Evolutionary conservation across 164 flowering plant genomes (phyloP).

Genomic region (Umbellularia californica): DNA sequence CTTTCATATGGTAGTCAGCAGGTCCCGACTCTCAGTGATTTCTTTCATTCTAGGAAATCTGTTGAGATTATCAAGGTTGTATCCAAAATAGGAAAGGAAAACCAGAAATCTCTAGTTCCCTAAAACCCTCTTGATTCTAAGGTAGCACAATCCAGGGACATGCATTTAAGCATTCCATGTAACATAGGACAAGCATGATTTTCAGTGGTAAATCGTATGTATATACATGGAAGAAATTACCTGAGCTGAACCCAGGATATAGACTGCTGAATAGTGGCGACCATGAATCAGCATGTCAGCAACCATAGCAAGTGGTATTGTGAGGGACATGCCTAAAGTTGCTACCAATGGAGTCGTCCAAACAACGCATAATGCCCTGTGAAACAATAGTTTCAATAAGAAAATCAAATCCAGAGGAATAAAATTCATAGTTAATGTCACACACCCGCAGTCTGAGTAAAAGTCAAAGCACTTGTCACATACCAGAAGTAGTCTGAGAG

Average conservation of each 20-base stretch:
- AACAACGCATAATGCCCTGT: constrained; percentile 67
- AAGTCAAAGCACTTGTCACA: not conserved
- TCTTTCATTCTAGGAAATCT: too few species aligned
- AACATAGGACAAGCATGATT: too few species aligned
- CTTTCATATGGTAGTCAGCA: too few species aligned
- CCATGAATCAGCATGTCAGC: constrained; percentile 70
- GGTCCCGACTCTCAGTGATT: too few species aligned
- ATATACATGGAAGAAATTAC: constrained; percentile 18
- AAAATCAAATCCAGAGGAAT: not conserved
- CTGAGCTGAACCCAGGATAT: constrained; percentile 58
- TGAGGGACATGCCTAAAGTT: constrained; percentile 61
- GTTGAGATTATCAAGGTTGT: too few species aligned
- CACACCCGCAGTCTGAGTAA: not conserved
- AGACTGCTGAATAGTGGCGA: constrained; percentile 54
- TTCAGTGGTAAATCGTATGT: too few species aligned
- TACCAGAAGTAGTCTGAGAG: constrained; percentile 65
- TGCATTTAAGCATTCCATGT: too few species aligned
- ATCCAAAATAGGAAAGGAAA: too few species aligned
- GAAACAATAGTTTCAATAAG: not conserved
- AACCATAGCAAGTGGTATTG: constrained; percentile 68
- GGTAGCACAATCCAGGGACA: too few species aligned
- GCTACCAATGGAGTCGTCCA: constrained; percentile 76
- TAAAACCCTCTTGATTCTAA: too few species aligned
- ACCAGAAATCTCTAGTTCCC: too few species aligned
- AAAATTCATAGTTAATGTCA: not conserved